Evolutionary conservation across 1,284 basidiomycete genomes (phyloP).

Genomic region (Cryptococcus sp.): DNA sequence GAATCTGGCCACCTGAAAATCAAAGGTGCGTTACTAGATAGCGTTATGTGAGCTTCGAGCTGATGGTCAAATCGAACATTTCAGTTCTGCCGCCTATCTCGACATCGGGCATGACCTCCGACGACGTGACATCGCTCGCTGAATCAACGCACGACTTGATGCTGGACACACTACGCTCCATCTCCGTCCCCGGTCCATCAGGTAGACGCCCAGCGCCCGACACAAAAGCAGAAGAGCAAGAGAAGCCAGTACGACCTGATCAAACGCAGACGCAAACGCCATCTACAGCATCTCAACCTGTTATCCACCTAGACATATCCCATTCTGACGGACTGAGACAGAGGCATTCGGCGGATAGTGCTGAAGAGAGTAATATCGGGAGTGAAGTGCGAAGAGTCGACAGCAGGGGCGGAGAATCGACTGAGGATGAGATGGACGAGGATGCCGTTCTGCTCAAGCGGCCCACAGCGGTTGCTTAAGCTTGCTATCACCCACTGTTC

Average conservation of each 20-base stretch:
- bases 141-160: conserved; percentile 54
- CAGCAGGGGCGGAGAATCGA: conserved; percentile 33
- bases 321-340: conserved; percentile 3
- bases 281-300: neutral
- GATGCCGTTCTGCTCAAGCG: conserved; percentile 51
- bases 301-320: conserved; percentile 12
- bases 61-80: conserved; percentile 66
- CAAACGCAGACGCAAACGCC: neutral
- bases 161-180: conserved; percentile 51
- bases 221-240: neutral
- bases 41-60: conserved; percentile 28
- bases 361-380: neutral
- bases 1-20: conserved; percentile 76
- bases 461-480: conserved; percentile 23
- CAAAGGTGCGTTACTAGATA: conserved; percentile 64
- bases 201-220: neutral
- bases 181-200: conserved; percentile 38
- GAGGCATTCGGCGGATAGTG: neutral
- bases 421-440: conserved; percentile 54
- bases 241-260: neutral
- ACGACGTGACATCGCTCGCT: conserved; percentile 55
- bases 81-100: conserved; percentile 58
- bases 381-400: conserved; percentile 3
- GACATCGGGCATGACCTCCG: conserved; percentile 54
- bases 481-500: no score